Conservation (phyloP, 2,329 filamentous ascomycete species). For the Ceratocystis colombiana region DNA sequence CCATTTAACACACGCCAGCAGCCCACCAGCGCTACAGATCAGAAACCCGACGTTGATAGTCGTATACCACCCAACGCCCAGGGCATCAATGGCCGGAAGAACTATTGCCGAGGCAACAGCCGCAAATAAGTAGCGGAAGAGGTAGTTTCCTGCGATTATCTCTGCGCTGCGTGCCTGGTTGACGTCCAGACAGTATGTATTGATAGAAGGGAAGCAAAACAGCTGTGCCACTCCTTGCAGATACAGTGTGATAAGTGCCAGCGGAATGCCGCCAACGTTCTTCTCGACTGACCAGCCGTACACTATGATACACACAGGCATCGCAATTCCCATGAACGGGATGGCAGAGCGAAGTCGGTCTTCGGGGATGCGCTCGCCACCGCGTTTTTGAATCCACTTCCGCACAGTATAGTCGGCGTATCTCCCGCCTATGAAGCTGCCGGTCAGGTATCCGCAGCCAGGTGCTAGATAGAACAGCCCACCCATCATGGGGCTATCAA, state of each 20-base stretch:
- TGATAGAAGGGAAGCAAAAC: constrained; percentile 64
- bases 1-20: constrained; percentile 33
- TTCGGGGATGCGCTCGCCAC: constrained; percentile 53
- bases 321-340: constrained; percentile 45
- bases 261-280: constrained; percentile 42
- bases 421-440: constrained; percentile 61
- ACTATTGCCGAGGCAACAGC: constrained; percentile 61
- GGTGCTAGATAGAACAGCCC: constrained; percentile 67
- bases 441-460: constrained; percentile 57
- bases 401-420: constrained; percentile 59
- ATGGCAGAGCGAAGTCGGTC: constrained; percentile 54
- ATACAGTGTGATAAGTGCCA: constrained; percentile 65
- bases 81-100: constrained; percentile 59
- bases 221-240: constrained; percentile 63
- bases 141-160: constrained; percentile 71
- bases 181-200: constrained; percentile 74
- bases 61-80: constrained; percentile 74
- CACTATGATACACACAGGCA: constrained; percentile 54
- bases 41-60: constrained; percentile 46
- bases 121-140: constrained; percentile 65
- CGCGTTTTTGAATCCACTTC: constrained; percentile 50
- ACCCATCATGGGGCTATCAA: constrained; percentile 55
- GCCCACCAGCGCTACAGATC: constrained; percentile 27
- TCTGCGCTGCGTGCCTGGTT: constrained; percentile 63
- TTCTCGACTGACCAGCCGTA: constrained; percentile 47